Conservation (phyloP, 371 early-diverging fungal genomes). For the Syncephalastrum racemosum region DNA sequence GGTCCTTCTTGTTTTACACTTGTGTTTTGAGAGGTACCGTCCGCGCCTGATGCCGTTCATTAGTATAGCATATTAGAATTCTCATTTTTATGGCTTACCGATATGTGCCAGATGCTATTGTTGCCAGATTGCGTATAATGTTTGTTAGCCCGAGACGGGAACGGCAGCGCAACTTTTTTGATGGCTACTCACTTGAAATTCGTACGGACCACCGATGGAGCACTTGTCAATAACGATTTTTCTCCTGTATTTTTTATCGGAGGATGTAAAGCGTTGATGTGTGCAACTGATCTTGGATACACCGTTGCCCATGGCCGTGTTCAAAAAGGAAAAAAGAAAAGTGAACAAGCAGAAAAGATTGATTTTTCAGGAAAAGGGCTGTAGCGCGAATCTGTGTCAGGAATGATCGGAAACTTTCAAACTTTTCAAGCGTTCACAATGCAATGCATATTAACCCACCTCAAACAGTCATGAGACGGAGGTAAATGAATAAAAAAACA, state of each 20-base stretch:
- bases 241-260: conserved; percentile 14
- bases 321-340: conserved; percentile 9
- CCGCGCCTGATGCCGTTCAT: not conserved
- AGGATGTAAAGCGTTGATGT: conserved; percentile 7
- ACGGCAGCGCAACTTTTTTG: not conserved
- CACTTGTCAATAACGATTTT: conserved; percentile 24
- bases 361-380: not conserved
- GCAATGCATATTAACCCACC: no score
- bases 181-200: conserved; percentile 29
- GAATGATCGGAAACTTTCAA: no score
- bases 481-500: not conserved
- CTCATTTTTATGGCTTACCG: conserved; percentile 20
- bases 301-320: conserved; percentile 25
- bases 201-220: conserved; percentile 30
- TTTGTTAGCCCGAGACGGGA: not conserved
- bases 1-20: not conserved
- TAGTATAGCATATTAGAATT: not conserved
- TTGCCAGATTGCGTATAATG: not conserved
- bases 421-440: no score
- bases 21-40: not conserved
- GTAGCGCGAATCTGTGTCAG: not conserved
- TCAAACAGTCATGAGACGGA: not conserved
- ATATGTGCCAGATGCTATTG: conserved; percentile 35
- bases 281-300: conserved; percentile 31
- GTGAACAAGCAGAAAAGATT: conserved; percentile 3